phyloP scores from a whole-genome alignment of 1,139 yeast species.

The Suhomyces panamericanus region DNA sequence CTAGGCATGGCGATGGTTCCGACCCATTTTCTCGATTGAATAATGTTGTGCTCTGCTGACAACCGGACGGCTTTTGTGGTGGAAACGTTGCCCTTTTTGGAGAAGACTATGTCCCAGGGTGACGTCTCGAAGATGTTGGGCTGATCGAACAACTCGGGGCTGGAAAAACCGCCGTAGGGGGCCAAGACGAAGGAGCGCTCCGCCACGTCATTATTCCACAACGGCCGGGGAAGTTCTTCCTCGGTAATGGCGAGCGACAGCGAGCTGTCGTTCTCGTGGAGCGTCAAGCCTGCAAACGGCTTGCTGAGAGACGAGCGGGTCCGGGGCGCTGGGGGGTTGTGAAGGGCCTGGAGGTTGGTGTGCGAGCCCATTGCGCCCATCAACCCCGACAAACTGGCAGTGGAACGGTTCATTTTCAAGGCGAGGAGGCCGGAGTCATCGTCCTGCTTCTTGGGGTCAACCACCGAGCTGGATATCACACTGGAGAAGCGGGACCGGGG shows the following conservation, averaged over 20 bases:
- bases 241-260: conserved; percentile 36
- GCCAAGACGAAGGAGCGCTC: conserved; percentile 45
- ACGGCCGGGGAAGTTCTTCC: conserved; percentile 17
- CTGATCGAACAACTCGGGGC: conserved; percentile 45
- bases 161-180: conserved; percentile 77
- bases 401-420: conserved; percentile 43
- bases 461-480: conserved; percentile 33
- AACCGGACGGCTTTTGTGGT: conserved; percentile 79
- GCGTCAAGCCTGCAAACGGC: conserved; percentile 23
- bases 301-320: conserved; percentile 23
- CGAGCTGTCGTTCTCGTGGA: conserved; percentile 32
- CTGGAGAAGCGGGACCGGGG: conserved; percentile 41
- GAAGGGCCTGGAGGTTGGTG: conserved; percentile 17
- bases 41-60: conserved; percentile 51
- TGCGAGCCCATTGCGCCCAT: conserved; percentile 17
- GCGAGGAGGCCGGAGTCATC: conserved; percentile 42
- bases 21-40: conserved; percentile 65
- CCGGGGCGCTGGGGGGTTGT: conserved; percentile 11
- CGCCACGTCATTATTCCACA: conserved; percentile 24
- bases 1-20: conserved; percentile 93
- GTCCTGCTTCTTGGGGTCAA: conserved; percentile 34
- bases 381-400: conserved; percentile 27
- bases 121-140: conserved; percentile 65
- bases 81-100: conserved; percentile 85
- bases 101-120: conserved; percentile 71